These are phyloP conservation scores for Spiraea crenata DNA, from an alignment of 331 rosid species.

Conservation along the genomic window DNA sequence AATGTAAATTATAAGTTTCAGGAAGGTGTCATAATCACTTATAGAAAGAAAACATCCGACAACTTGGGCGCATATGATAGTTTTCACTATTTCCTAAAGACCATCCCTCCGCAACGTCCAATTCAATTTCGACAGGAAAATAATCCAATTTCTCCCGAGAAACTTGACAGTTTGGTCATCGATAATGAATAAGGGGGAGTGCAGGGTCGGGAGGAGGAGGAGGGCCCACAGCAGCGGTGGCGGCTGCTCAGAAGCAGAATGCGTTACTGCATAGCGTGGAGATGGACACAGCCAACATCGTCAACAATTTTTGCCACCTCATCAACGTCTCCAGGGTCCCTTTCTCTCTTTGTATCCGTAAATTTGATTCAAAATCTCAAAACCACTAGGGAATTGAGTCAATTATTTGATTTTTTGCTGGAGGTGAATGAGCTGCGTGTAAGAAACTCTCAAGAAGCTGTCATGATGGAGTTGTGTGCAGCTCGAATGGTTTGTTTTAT, in stretches of 20 bases:
- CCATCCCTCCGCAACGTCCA: too few relatives aligned
- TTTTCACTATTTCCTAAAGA: too few relatives aligned
- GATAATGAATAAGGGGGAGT: conserved; percentile 73
- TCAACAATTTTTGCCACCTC: conserved; percentile 84
- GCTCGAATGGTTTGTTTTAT: conserved; percentile 89
- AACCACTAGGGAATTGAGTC: neutral
- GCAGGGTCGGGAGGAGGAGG: conserved; percentile 30
- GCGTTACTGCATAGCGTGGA: conserved; percentile 67
- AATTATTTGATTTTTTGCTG: conserved; percentile 1
- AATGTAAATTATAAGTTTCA: too few relatives aligned
- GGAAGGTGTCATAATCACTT: too few relatives aligned
- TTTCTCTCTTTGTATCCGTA: neutral
- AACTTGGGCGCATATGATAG: too few relatives aligned
- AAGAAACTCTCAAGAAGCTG: conserved; percentile 85
- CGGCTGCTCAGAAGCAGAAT: conserved; percentile 89
- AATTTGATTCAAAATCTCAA: neutral
- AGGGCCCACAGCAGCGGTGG: conserved; percentile 83
- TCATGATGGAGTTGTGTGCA: conserved; percentile 94
- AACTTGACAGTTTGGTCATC: too few relatives aligned
- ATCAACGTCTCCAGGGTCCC: conserved; percentile 76
- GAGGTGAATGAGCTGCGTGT: conserved; percentile 86
- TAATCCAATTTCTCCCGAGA: too few relatives aligned
- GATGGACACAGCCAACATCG: conserved; percentile 59
- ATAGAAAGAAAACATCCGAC: too few relatives aligned
- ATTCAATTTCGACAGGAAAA: too few relatives aligned